Conservation (phyloP, 768 basidiomycete species). For the Multifurca ochricompacta region DNA sequence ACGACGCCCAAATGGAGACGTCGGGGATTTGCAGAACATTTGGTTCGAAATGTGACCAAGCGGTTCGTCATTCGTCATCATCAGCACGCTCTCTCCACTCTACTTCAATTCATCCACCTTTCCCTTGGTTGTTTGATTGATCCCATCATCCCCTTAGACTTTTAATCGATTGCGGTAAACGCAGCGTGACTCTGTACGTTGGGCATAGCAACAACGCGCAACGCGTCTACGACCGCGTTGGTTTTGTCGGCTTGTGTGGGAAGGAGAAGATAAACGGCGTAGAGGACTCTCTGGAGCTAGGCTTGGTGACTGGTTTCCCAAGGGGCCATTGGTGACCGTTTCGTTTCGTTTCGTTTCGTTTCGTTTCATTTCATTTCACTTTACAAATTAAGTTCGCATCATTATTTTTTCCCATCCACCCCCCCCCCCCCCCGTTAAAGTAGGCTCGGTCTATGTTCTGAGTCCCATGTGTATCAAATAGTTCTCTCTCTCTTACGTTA, state of each 20-base stretch:
- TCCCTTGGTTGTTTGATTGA: no score
- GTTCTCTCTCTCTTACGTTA: background rate
- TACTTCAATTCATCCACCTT: constrained; percentile 13
- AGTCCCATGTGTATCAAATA: constrained; percentile 11
- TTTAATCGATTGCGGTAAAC: constrained; percentile 36
- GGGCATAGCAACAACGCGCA: constrained; percentile 43
- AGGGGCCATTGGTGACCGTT: constrained; percentile 54
- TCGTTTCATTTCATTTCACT: no score
- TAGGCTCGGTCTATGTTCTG: background rate
- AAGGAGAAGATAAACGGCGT: constrained; percentile 32
- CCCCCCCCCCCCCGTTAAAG: background rate
- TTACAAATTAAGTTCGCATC: background rate
- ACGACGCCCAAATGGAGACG: constrained; percentile 40
- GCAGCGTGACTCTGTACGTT: constrained; percentile 47
- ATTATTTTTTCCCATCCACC: constrained; percentile 1
- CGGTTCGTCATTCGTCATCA: constrained; percentile 29
- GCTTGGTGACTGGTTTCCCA: constrained; percentile 36
- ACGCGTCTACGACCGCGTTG: constrained; percentile 46
- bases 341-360: no score
- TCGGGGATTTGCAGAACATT: constrained; percentile 41
- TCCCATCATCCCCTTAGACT: constrained; percentile 31
- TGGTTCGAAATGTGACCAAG: constrained; percentile 41
- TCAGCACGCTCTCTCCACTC: constrained; percentile 20
- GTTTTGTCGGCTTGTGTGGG: constrained; percentile 41
- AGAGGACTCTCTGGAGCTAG: constrained; percentile 47